These are phyloP conservation scores for Leishmania amazonensis DNA, from an alignment of 208 protist species.

Conservation along the genomic window DNA sequence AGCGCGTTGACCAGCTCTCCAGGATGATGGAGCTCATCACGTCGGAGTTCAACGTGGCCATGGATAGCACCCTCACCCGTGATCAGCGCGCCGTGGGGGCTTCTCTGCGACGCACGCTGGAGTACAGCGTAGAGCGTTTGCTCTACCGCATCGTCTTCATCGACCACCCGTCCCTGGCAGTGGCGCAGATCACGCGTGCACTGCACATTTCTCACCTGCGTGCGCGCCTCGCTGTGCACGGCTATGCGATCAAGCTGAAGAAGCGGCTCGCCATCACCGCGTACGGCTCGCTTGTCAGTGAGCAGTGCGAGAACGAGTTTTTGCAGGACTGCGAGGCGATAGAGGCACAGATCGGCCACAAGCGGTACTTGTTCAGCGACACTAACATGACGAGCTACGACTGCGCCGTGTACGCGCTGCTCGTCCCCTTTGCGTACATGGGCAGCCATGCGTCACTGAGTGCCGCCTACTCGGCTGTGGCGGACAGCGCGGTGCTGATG, in stretches of 20 bases:
- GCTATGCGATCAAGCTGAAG: constrained; percentile 32
- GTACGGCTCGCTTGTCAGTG: constrained; percentile 39
- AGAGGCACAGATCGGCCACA: constrained; percentile 43
- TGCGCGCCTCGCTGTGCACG: constrained; percentile 33
- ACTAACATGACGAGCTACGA: constrained; percentile 52
- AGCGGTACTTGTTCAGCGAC: constrained; percentile 49
- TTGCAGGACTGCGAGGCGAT: constrained; percentile 53
- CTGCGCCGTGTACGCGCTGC: constrained; percentile 66
- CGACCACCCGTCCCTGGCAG: constrained; percentile 39
- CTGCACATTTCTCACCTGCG: constrained; percentile 37
- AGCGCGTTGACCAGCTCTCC: constrained; percentile 25
- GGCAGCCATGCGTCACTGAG: constrained; percentile 42
- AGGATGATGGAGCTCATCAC: constrained; percentile 53
- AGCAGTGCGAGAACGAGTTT: constrained; percentile 58
- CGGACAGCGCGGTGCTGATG: constrained; percentile 51
- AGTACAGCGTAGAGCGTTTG: constrained; percentile 48
- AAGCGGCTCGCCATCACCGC: constrained; percentile 31
- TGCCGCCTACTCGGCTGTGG: constrained; percentile 46
- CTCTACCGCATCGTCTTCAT: constrained; percentile 48
- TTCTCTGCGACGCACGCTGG: constrained; percentile 38
- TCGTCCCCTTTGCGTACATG: constrained; percentile 62
- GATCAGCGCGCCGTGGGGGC: constrained; percentile 50
- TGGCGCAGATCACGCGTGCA: constrained; percentile 39
- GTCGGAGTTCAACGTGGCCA: constrained; percentile 34
- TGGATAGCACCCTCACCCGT: constrained; percentile 42